Evolutionary conservation across 2,329 filamentous ascomycete genomes (phyloP).

Genomic region (Clonostachys solani): DNA sequence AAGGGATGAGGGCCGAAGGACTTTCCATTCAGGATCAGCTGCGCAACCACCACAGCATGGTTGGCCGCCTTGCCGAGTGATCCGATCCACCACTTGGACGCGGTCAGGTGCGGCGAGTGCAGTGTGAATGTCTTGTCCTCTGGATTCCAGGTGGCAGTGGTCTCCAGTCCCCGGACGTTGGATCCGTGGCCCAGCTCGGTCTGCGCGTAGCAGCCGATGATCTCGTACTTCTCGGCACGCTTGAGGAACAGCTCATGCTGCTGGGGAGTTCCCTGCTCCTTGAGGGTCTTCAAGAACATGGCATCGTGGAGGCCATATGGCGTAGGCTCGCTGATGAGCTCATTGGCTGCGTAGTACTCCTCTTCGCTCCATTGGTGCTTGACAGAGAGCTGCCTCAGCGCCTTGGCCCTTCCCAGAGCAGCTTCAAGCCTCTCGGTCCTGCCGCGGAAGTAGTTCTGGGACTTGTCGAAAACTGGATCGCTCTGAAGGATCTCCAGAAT

Average conservation of each 20-base stretch:
- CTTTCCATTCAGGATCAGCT: conserved; percentile 61
- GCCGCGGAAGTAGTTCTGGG: conserved; percentile 71
- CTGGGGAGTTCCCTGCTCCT: conserved; percentile 1
- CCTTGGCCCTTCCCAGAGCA: conserved; percentile 67
- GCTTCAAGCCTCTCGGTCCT: conserved; percentile 65
- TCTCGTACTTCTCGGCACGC: conserved; percentile 1
- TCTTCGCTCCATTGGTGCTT: conserved; percentile 66
- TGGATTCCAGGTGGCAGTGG: conserved; percentile 6
- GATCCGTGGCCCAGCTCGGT: conserved; percentile 7
- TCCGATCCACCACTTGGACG: conserved; percentile 84
- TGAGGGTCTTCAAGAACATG: conserved; percentile 6
- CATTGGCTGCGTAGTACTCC: conserved; percentile 60
- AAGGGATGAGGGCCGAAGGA: conserved; percentile 73
- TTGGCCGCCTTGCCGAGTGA: conserved; percentile 73
- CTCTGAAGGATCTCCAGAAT: conserved; percentile 61
- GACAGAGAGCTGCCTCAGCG: conserved; percentile 59
- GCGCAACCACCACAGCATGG: conserved; percentile 75
- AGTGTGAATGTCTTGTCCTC: conserved; percentile 57
- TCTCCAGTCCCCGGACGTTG: conserved; percentile 6
- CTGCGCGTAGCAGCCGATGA: conserved; percentile 7
- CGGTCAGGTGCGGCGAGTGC: conserved; percentile 69
- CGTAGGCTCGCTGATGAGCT: conserved; percentile 68
- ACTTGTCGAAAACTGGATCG: conserved; percentile 74
- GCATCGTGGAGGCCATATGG: conserved; percentile 5
- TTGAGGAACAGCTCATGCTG: conserved; percentile 2